Base-by-base conservation (phyloP, 257 asterid species). In the Striga asiatica region DNA sequence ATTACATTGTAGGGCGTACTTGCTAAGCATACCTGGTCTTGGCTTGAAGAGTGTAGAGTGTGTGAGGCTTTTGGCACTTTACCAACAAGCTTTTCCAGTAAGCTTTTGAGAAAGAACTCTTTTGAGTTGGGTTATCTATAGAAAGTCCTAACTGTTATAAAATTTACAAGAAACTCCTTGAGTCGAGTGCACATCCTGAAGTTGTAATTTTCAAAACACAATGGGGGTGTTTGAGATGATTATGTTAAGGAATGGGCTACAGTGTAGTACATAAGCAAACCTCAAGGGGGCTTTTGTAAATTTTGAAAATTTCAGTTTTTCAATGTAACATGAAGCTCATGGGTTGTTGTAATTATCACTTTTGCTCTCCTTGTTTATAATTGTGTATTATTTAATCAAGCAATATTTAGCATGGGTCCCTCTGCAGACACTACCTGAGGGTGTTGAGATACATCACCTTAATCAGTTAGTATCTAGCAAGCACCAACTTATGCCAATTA, bases 31-130 rank as follows among this genome's bases (percentile, higher is more conserved):
- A n/a, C 0, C 11, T 0, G 88, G 97, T 7, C 56, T 88, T 25
- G 89, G 84, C 3, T 53, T 80, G 65, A 88, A 88, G 75, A 88
- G 96, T 48, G 74, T 66, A 0, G 95, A 82, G 70, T 88, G 97
- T 8, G 62, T 88, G 60, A 59, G 81, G 64, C 91, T 88, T 50
- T 73, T 88, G 77, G 25, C 74, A 1, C 91, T 82, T 58, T 72
- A 68, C 27, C 78, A 74, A 24, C 73, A 42, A 18, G 81, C 95
- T 27, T 88, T 84, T 38, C 91, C 92, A 0, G 94, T 88, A 80
- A 65, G 71, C 50, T 54, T 53, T 48, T 48, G n/a, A n/a, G n/a
- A n/a, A n/a, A n/a, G n/a, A n/a, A n/a, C n/a, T n/a, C n/a, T n/a
- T n/a, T n/a, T n/a, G n/a, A n/a, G n/a, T n/a, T n/a, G 39, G 20